These are phyloP conservation scores for Discostella stelligeroides DNA, from an alignment of 108 stramenopile species.

Conservation along the genomic window DNA sequence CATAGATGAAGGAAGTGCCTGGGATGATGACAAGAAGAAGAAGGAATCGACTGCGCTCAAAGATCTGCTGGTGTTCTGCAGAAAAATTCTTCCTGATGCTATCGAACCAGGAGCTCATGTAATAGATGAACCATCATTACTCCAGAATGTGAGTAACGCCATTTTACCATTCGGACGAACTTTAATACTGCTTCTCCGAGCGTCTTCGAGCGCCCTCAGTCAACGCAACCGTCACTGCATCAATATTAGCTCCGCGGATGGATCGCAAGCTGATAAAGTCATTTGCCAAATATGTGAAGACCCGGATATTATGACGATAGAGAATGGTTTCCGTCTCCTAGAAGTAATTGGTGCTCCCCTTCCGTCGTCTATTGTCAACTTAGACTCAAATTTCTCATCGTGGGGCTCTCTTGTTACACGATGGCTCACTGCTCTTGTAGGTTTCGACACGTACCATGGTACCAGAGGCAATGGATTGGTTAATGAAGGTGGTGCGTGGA, in stretches of 20 bases:
- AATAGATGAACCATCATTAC: slow-evolving; percentile 42
- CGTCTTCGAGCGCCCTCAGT: slow-evolving; percentile 56
- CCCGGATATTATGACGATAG: slow-evolving; percentile 60
- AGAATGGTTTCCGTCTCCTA: slow-evolving; percentile 76
- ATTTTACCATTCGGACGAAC: slow-evolving; percentile 82
- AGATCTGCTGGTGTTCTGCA: slow-evolving; percentile 52
- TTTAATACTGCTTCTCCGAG: slow-evolving; percentile 74
- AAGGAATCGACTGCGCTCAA: slow-evolving; percentile 57
- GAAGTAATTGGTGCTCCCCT: slow-evolving; percentile 74
- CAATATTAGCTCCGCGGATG: slow-evolving; percentile 6
- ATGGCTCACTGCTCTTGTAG: slow-evolving; percentile 63
- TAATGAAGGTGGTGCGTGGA: slow-evolving; percentile 42
- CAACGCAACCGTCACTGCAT: slow-evolving; percentile 49
- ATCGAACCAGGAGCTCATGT: slow-evolving; percentile 12
- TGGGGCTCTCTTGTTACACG: slow-evolving; percentile 63
- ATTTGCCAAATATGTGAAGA: slow-evolving; percentile 55
- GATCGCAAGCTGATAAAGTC: slow-evolving; percentile 28
- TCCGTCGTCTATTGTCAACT: slow-evolving; percentile 60
- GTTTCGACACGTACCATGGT: slow-evolving; percentile 76
- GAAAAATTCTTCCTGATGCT: slow-evolving; percentile 22
- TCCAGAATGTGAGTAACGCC: slow-evolving; percentile 65
- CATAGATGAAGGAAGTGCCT: slow-evolving; percentile 27
- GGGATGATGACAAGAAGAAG: slow-evolving; percentile 42
- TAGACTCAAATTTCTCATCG: slow-evolving; percentile 16
- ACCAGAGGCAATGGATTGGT: slow-evolving; percentile 62